phyloP scores from a whole-genome alignment of 2,329 filamentous ascomycete genomes.

The Ilyonectria robusta region DNA sequence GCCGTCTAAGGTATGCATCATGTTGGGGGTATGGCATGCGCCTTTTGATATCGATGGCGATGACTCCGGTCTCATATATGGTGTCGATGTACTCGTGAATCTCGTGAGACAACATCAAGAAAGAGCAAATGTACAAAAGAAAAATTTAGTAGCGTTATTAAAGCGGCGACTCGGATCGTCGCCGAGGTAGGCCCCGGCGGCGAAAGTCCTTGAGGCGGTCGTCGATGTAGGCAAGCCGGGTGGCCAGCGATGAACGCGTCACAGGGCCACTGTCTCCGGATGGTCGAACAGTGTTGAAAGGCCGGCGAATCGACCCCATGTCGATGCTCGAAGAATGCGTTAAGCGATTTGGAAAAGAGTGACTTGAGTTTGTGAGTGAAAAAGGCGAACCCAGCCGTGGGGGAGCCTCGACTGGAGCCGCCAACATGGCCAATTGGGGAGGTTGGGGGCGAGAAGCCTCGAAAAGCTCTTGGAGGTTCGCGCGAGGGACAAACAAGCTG shows the following conservation, averaged over 20 bases:
- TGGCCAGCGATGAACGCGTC: conserved; percentile 61
- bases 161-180: conserved; percentile 66
- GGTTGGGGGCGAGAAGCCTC: conserved; percentile 47
- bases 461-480: conserved; percentile 59
- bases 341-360: conserved; percentile 73
- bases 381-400: conserved; percentile 74
- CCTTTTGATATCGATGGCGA: conserved; percentile 33
- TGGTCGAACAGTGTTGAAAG: conserved; percentile 72
- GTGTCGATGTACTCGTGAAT: conserved; percentile 44
- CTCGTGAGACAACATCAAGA: conserved; percentile 43
- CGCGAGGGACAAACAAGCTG: conserved; percentile 58
- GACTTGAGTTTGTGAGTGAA: conserved; percentile 62
- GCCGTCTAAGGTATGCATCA: conserved; percentile 47
- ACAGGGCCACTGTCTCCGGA: conserved; percentile 54
- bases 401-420: conserved; percentile 55
- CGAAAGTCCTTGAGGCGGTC: conserved; percentile 70
- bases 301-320: conserved; percentile 61
- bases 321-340: conserved; percentile 63
- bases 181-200: conserved; percentile 57
- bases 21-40: conserved; percentile 40
- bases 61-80: conserved; percentile 31
- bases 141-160: conserved; percentile 48
- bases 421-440: conserved; percentile 35
- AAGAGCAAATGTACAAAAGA: conserved; percentile 40
- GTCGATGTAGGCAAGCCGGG: conserved; percentile 71